A percentile compares a stretch with the other conserved stretches of the same genome.
phyloP scores from a whole-genome alignment of 805 yeast genomes.

The Hanseniaspora jakobsenii region DNA sequence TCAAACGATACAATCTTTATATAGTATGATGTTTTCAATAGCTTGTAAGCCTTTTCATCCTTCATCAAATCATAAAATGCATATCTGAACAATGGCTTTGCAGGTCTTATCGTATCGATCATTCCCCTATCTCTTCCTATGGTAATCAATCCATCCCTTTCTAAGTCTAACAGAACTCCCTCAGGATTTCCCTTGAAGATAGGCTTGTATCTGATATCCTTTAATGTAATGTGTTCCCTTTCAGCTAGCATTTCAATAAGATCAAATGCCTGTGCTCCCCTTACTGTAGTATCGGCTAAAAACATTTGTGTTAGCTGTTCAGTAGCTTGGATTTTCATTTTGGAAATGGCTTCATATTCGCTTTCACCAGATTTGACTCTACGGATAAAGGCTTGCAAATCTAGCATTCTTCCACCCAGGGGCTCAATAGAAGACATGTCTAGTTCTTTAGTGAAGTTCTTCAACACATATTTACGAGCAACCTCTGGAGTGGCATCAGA shows the following conservation, averaged over 20 bases:
- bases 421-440: conserved; percentile 43
- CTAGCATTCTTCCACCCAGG: conserved; percentile 90
- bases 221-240: conserved; percentile 35
- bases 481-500: conserved; percentile 70
- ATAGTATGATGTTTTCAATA: conserved; percentile 54
- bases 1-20: conserved; percentile 46
- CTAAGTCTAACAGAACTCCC: conserved; percentile 54
- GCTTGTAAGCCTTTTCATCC: conserved; percentile 44
- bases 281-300: conserved; percentile 41
- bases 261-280: conserved; percentile 79
- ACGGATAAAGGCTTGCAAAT: conserved; percentile 78
- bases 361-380: conserved; percentile 80
- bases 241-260: conserved; percentile 53
- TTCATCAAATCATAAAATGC: conserved; percentile 59
- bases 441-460: conserved; percentile 34
- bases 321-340: conserved; percentile 73
- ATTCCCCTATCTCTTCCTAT: conserved; percentile 70
- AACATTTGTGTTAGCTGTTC: conserved; percentile 81
- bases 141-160: conserved; percentile 63
- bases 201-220: conserved; percentile 44
- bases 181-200: conserved; percentile 47
- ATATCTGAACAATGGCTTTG: conserved; percentile 71
- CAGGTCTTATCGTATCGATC: conserved; percentile 52
- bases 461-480: conserved; percentile 57
- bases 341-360: conserved; percentile 61